Conservation (phyloP, 257 asterid genomes). For the Solanum piurae region DNA sequence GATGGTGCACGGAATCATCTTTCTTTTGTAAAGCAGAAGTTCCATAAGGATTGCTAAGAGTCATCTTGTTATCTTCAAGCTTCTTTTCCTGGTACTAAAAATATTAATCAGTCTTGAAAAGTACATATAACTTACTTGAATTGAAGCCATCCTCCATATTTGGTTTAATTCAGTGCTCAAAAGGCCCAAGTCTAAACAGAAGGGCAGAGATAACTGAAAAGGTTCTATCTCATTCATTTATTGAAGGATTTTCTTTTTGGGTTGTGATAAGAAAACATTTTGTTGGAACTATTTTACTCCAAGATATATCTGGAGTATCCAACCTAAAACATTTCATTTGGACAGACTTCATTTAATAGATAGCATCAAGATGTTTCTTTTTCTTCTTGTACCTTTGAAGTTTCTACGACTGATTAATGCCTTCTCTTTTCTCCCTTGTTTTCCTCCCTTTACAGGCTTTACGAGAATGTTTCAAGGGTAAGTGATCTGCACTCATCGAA, state of each 20-base stretch:
- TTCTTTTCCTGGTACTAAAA: background rate
- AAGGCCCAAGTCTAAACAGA: background rate
- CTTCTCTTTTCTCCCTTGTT: background rate
- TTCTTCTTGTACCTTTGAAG: background rate
- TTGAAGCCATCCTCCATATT: background rate
- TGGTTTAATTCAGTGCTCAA: background rate
- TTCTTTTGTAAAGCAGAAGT: background rate
- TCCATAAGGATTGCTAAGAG: background rate
- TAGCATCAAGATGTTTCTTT: background rate
- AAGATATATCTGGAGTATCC: background rate
- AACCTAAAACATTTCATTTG: background rate
- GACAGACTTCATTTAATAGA: background rate
- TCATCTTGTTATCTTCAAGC: background rate
- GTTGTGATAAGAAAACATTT: background rate
- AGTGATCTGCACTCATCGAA: slow-evolving; percentile 3
- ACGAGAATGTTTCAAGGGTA: slow-evolving; percentile 66
- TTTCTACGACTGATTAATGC: background rate
- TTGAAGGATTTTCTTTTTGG: background rate
- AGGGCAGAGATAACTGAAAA: background rate
- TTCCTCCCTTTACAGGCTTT: slow-evolving; percentile 32
- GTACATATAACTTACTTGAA: background rate
- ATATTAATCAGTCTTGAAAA: background rate
- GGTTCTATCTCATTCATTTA: background rate
- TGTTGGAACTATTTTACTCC: background rate
- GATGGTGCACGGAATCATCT: background rate